Conservation (phyloP, 352 stramenopile genomes). For the Phytophthora tubulina region DNA sequence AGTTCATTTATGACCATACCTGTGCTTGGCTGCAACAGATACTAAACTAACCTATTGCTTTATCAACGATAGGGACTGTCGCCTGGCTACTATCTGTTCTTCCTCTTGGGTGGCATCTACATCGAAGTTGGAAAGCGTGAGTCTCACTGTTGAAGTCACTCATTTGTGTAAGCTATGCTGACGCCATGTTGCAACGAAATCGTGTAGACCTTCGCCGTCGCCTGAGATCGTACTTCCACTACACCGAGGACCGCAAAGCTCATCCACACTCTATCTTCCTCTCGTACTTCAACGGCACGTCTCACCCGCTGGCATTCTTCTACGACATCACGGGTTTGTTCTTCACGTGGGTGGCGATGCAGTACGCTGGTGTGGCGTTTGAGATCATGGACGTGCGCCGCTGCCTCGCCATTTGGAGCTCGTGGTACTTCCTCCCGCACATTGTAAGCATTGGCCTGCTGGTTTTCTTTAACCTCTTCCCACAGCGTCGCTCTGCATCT, state of each 20-base stretch:
- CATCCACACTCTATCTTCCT: slow-evolving; percentile 85
- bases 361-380: slow-evolving; percentile 88
- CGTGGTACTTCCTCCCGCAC: slow-evolving; percentile 87
- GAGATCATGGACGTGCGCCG: slow-evolving; percentile 84
- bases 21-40: neutral
- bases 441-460: slow-evolving; percentile 67
- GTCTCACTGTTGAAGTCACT: slow-evolving; percentile 17
- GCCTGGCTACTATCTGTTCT: slow-evolving; percentile 91
- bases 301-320: slow-evolving; percentile 77
- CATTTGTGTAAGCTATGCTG: slow-evolving; percentile 5
- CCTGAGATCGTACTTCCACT: slow-evolving; percentile 83
- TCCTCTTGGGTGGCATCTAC: slow-evolving; percentile 86
- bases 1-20: slow-evolving; percentile 17
- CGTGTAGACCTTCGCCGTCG: slow-evolving; percentile 74
- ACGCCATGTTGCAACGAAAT: slow-evolving; percentile 1
- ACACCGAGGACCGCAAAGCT: slow-evolving; percentile 84
- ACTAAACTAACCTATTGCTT: slow-evolving; percentile 25
- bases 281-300: slow-evolving; percentile 80
- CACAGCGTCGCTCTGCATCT: slow-evolving; percentile 46
- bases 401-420: slow-evolving; percentile 80
- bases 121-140: slow-evolving; percentile 88
- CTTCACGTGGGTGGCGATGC: slow-evolving; percentile 87
- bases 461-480: slow-evolving; percentile 69
- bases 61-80: slow-evolving; percentile 67
- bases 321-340: slow-evolving; percentile 82